These are phyloP conservation scores for Tricholoma flavovirens DNA, from an alignment of 768 basidiomycete species.

Conservation along the genomic window DNA sequence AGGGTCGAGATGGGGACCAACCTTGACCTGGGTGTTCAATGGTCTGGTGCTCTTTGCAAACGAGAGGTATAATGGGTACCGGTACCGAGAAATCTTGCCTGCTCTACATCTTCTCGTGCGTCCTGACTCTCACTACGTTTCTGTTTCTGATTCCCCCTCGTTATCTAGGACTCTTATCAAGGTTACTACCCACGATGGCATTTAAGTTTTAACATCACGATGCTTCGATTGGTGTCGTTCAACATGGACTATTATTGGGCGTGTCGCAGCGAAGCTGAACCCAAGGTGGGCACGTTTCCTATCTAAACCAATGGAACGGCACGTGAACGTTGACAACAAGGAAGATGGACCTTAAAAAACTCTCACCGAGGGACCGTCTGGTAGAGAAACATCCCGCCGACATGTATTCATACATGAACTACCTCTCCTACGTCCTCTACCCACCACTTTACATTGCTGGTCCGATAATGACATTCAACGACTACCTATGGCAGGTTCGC, in stretches of 20 bases:
- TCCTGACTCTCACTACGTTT: constrained; percentile 3
- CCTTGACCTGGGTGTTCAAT: constrained; percentile 78
- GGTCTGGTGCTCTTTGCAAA: constrained; percentile 67
- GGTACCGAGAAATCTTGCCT: constrained; percentile 50
- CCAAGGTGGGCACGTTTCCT: constrained; percentile 31
- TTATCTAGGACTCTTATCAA: constrained; percentile 51
- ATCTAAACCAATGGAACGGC: constrained; percentile 19
- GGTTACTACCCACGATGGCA: constrained; percentile 93
- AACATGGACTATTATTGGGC: constrained; percentile 94
- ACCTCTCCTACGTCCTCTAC: constrained; percentile 83
- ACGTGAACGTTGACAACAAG: constrained; percentile 1
- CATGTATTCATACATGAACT: constrained; percentile 65
- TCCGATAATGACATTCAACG: constrained; percentile 94
- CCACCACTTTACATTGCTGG: constrained; percentile 94
- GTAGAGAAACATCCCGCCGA: constrained; percentile 46
- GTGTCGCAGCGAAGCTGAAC: constrained; percentile 30
- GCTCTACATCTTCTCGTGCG: constrained; percentile 58
- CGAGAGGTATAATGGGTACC: constrained; percentile 71
- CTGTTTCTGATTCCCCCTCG: constrained; percentile 1
- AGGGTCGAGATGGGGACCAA: constrained; percentile 39
- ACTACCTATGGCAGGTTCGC: constrained; percentile 82
- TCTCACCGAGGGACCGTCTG: constrained; percentile 58
- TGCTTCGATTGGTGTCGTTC: constrained; percentile 90
- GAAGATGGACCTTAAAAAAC: constrained; percentile 14
- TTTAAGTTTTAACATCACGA: constrained; percentile 91